Evolutionary conservation across 164 flowering plant genomes (phyloP).

Genomic region (Sextonia rubra): DNA sequence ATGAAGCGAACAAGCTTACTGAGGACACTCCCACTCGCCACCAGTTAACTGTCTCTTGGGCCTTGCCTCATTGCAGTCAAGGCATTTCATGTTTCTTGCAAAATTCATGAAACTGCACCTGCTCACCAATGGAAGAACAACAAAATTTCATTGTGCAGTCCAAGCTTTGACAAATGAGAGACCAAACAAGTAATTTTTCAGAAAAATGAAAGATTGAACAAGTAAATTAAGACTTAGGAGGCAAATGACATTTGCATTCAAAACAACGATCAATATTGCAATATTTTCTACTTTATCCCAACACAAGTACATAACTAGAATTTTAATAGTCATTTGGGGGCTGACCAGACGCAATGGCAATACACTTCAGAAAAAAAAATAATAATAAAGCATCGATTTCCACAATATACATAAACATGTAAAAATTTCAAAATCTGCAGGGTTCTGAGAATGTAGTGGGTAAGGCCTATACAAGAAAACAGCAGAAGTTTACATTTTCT

Average conservation of each 20-base stretch:
- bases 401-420: background rate
- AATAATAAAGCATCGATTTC: background rate
- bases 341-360: background rate
- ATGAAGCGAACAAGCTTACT: slow-evolving; percentile 44
- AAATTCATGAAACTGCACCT: slow-evolving; percentile 96
- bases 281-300: background rate
- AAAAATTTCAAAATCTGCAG: background rate
- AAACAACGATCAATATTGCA: background rate
- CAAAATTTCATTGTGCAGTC: background rate
- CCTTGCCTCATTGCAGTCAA: slow-evolving; percentile 73
- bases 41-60: slow-evolving; percentile 81
- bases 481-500: background rate
- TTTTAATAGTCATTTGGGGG: background rate
- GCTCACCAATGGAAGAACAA: slow-evolving; percentile 17
- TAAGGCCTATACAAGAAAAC: too few relatives aligned
- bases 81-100: slow-evolving; percentile 80
- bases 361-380: too few relatives aligned
- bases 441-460: background rate
- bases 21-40: slow-evolving; percentile 99
- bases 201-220: too few relatives aligned
- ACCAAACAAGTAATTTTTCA: background rate
- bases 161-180: background rate
- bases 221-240: background rate
- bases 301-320: background rate
- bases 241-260: too few relatives aligned